These are phyloP conservation scores for Apiospora phragmitis DNA, from an alignment of 2,329 filamentous ascomycete genomes.

Conservation along the genomic window DNA sequence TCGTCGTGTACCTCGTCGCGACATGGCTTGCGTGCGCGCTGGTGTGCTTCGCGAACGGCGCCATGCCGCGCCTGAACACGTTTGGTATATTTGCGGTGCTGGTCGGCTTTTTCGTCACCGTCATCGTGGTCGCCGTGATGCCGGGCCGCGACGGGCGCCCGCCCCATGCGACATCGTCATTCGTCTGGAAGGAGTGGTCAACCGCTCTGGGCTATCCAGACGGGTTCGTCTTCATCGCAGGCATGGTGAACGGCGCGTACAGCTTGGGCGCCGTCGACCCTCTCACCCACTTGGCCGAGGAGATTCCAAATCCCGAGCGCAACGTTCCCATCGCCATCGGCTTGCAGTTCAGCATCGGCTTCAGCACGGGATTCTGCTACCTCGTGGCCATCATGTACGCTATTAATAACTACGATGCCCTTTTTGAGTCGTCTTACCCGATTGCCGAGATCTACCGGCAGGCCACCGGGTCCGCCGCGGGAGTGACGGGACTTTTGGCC, in stretches of 20 bases:
- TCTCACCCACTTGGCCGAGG: conserved; percentile 64
- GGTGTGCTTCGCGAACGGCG: conserved; percentile 56
- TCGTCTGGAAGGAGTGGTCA: conserved; percentile 43
- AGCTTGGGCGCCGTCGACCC: conserved; percentile 67
- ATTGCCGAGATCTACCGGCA: conserved; percentile 67
- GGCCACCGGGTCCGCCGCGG: conserved; percentile 51
- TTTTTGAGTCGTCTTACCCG: conserved; percentile 55
- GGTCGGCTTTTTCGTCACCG: conserved; percentile 53
- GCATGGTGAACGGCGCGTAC: conserved; percentile 62
- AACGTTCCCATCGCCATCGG: conserved; percentile 56
- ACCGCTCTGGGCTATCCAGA: conserved; percentile 43
- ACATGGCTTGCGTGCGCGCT: conserved; percentile 39
- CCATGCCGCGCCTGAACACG: conserved; percentile 53
- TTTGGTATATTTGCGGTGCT: conserved; percentile 54
- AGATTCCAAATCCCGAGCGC: conserved; percentile 53
- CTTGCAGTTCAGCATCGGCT: conserved; percentile 50
- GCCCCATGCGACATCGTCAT: conserved; percentile 31
- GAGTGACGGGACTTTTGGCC: conserved; percentile 32
- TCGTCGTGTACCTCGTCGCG: conserved; percentile 40
- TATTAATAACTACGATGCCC: conserved; percentile 50
- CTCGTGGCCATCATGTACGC: conserved; percentile 57
- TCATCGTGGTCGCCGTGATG: conserved; percentile 56
- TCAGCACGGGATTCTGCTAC: conserved; percentile 53
- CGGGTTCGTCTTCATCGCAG: conserved; percentile 39
- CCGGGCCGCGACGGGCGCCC: conserved; percentile 33